Evolutionary conservation across 176 grass and related monocot species (phyloP), one percentile per base, ranked within the genome.

Genomic region (Aegilops sharonensis): DNA sequence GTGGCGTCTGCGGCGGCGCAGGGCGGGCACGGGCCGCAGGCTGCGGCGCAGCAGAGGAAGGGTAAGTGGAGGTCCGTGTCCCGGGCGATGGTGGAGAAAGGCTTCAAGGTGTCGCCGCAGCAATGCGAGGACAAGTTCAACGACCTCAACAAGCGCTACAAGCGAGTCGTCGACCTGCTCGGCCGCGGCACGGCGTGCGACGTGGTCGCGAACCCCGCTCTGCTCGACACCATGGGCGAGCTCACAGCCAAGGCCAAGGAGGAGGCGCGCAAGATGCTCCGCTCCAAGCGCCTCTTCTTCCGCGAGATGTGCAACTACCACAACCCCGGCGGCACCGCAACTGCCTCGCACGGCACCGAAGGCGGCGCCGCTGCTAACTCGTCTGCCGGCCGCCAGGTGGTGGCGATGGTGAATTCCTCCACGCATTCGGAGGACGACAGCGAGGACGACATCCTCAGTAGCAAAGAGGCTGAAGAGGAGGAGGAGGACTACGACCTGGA

Each of bases 111-210:
- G 86, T 95, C 96, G 59, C 96, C 96, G 81, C 96, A 98, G 81
- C 96, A 98, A 82, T 98, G 96, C 77, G 96, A 98, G 90, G 96
- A 98, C 87, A 98, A 98, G 86, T 98, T 98, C 86, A 98, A 98
- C 70, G 96, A 98, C 72, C 88, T 98, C 73, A 98, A 98, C 92
- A 98, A 98, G 84, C 81, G 92, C 20, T 98, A 95, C 88, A 98
- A 98, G 90, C 85, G 96, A 21, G 92, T 98, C 17, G 83, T 92
- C 3, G 96, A 98, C 64, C 89, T 98, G 78, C 87, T 98, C 31
- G 96, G 96, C 29, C 93, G 94, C 73, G 96, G 93, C 48, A 93
- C 68, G 62, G 93, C 93, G 24, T 98, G 96, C 82, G 82, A 59
- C 8, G 96, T 98, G 7, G 96, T 98, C 20, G 96, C 95, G 86